A percentile compares a stretch with the other conserved stretches of the same genome.
Conservation (phyloP, 208 protist genomes). For the Jaenimonas drosophilae region DNA sequence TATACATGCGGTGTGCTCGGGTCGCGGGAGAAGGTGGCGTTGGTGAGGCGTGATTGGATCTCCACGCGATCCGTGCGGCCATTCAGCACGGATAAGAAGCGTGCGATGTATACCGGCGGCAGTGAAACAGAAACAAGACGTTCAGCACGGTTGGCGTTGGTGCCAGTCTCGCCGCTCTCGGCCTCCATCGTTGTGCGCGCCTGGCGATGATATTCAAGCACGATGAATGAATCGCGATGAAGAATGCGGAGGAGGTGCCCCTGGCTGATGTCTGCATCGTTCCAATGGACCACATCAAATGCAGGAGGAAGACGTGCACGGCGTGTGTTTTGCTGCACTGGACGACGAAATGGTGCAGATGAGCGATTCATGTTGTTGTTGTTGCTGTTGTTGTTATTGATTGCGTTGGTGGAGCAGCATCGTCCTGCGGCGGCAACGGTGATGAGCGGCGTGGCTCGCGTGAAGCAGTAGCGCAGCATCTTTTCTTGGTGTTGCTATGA, state of each 20-base stretch:
- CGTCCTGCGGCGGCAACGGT: neutral
- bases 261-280: slow-evolving; percentile 46
- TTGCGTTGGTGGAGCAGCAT: neutral
- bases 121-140: slow-evolving; percentile 64
- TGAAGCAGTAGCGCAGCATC: too few relatives aligned
- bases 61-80: slow-evolving; percentile 55
- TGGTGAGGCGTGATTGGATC: slow-evolving; percentile 76
- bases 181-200: slow-evolving; percentile 3
- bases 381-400: neutral
- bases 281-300: slow-evolving; percentile 70
- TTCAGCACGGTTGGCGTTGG: slow-evolving; percentile 34
- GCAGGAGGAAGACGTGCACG: neutral
- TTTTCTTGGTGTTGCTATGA: neutral
- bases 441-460: too few relatives aligned
- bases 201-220: slow-evolving; percentile 76
- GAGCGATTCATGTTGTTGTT: neutral
- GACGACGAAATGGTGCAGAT: neutral
- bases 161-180: neutral
- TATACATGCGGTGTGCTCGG: neutral
- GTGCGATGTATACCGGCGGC: slow-evolving; percentile 75
- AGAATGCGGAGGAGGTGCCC: slow-evolving; percentile 69
- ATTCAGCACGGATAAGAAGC: slow-evolving; percentile 75
- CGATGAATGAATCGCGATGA: slow-evolving; percentile 68
- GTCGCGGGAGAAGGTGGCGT: slow-evolving; percentile 66
- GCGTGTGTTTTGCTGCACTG: neutral